phyloP scores from a whole-genome alignment of 176 grass and related monocot species.

The Musa schizocarpa region DNA sequence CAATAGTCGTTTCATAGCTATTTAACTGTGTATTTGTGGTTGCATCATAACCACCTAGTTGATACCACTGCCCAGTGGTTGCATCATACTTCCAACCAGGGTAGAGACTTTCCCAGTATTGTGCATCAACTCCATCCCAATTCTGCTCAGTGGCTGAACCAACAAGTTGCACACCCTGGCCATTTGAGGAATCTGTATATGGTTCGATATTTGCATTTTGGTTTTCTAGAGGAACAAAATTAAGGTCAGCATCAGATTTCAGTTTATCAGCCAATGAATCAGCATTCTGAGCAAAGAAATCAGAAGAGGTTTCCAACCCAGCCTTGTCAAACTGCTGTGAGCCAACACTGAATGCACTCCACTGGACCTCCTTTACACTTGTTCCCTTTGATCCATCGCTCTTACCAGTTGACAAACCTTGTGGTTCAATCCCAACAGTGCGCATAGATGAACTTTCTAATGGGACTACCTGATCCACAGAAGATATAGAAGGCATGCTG shows the following conservation, averaged over 20 bases:
- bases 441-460: not conserved
- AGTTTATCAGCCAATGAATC: conserved; percentile 1
- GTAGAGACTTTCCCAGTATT: conserved; percentile 57
- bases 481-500: not conserved
- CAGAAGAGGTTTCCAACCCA: conserved; percentile 12
- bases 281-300: not conserved
- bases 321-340: conserved; percentile 9
- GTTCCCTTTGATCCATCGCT: conserved; percentile 32
- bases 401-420: conserved; percentile 18
- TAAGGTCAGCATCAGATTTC: conserved; percentile 5
- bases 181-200: not conserved
- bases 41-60: conserved; percentile 28
- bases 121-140: conserved; percentile 33
- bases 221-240: not conserved
- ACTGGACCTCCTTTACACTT: conserved; percentile 75
- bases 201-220: not conserved
- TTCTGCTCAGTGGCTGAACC: not conserved
- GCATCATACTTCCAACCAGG: conserved; percentile 79
- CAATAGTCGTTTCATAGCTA: not conserved
- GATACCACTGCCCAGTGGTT: conserved; percentile 71
- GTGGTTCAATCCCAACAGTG: conserved; percentile 18
- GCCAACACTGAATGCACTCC: conserved; percentile 48
- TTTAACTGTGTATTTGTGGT: conserved; percentile 27
- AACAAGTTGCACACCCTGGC: not conserved
- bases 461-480: not conserved